phyloP scores from a whole-genome alignment of 2,329 filamentous ascomycete species.

The Coniella vitis region DNA sequence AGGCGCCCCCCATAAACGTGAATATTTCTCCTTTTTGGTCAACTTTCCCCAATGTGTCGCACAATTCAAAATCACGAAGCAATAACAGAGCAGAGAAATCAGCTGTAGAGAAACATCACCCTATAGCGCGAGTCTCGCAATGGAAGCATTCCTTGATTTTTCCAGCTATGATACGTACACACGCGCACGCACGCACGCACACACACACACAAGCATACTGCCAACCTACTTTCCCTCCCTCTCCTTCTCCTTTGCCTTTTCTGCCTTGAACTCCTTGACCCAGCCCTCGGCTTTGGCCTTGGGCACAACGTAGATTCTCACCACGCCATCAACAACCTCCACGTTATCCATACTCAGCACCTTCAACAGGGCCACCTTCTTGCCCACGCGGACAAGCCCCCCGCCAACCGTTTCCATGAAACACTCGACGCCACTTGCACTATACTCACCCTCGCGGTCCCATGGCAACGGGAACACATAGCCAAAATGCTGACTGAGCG shows the following conservation, averaged over 20 bases:
- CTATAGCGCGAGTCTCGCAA: too few relatives aligned
- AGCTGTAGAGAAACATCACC: too few relatives aligned
- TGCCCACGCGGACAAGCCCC: conserved; percentile 82
- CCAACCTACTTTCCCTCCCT: conserved; percentile 16
- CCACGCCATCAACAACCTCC: conserved; percentile 79
- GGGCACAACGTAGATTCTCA: conserved; percentile 78
- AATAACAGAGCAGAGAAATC: too few relatives aligned
- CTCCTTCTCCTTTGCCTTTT: conserved; percentile 48
- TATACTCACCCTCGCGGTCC: conserved; percentile 67
- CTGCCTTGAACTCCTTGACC: conserved; percentile 77
- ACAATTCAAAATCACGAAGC: too few relatives aligned
- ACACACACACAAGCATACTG: too few relatives aligned
- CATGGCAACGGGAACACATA: conserved; percentile 88
- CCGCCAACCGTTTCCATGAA: conserved; percentile 79
- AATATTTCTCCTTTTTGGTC: too few relatives aligned
- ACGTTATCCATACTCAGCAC: conserved; percentile 69
- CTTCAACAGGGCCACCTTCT: conserved; percentile 71
- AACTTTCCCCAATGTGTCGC: too few relatives aligned
- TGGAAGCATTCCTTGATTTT: too few relatives aligned
- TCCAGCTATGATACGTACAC: too few relatives aligned
- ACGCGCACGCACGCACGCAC: too few relatives aligned
- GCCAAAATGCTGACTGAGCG: conserved; percentile 66
- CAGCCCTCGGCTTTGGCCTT: conserved; percentile 62
- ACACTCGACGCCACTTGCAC: conserved; percentile 62
- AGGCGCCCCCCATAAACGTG: not conserved